A percentile compares a stretch with the other conserved stretches of the same genome.
Evolutionary conservation across 1,139 yeast species (phyloP).

Genomic region (Ogataea hybrid): DNA sequence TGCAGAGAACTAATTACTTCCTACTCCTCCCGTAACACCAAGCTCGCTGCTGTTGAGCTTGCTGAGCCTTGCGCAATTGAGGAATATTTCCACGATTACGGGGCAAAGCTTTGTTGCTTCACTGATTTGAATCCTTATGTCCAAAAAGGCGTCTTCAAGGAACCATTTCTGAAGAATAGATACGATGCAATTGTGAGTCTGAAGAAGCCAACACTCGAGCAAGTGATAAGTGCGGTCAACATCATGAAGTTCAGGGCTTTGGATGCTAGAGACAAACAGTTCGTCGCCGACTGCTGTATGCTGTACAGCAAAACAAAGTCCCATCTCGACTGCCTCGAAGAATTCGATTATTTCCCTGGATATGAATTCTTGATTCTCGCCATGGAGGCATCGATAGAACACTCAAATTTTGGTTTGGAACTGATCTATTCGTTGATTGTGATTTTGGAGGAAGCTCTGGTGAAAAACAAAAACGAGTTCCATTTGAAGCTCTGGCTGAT

Average conservation of each 20-base stretch:
- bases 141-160: background rate
- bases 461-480: constrained; percentile 61
- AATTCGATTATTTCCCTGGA: constrained; percentile 63
- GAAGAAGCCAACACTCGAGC: constrained; percentile 27
- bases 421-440: constrained; percentile 36
- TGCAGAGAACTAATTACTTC: constrained; percentile 30
- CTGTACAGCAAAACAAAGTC: constrained; percentile 24
- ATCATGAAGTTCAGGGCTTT: constrained; percentile 43
- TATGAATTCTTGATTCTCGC: constrained; percentile 62
- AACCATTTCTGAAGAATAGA: background rate
- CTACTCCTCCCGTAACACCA: constrained; percentile 51
- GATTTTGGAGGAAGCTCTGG: constrained; percentile 47
- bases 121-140: constrained; percentile 49
- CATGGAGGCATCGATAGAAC: constrained; percentile 32
- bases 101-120: constrained; percentile 58
- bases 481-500: constrained; percentile 70
- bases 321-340: constrained; percentile 38
- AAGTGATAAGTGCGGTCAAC: constrained; percentile 46
- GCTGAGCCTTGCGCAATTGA: constrained; percentile 30
- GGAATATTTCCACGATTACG: constrained; percentile 44
- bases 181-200: background rate
- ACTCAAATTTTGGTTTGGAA: constrained; percentile 13
- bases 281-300: constrained; percentile 19
- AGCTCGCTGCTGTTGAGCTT: constrained; percentile 52
- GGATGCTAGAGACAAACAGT: constrained; percentile 20